phyloP scores from a whole-genome alignment of 495 filamentous ascomycete genomes.

The Talaromyces wortmannii region DNA sequence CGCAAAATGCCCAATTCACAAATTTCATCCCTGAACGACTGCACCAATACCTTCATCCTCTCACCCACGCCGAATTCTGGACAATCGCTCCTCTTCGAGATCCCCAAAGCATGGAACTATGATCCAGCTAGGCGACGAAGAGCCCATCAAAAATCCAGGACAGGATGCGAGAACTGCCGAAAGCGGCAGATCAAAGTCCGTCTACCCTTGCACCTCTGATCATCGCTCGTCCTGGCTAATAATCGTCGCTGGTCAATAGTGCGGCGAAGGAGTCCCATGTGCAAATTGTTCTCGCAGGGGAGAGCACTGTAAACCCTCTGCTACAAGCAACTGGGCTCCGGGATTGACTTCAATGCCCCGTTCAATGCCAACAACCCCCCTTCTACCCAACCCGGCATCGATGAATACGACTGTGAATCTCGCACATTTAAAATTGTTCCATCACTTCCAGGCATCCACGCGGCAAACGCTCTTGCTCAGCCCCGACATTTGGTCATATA shows the following conservation, averaged over 20 bases:
- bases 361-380: neutral
- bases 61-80: neutral
- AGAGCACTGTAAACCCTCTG: neutral
- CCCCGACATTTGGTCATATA: neutral
- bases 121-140: conserved; percentile 11
- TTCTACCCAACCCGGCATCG: neutral
- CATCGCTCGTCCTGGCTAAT: neutral
- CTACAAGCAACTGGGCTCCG: no score
- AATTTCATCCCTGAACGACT: neutral
- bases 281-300: neutral
- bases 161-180: conserved; percentile 52
- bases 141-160: conserved; percentile 50
- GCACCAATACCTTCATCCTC: neutral
- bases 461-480: neutral
- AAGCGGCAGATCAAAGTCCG: conserved; percentile 47
- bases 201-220: neutral
- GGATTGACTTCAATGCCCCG: no score
- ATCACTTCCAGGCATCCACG: conserved; percentile 1
- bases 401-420: neutral
- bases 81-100: neutral
- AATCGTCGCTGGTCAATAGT: neutral
- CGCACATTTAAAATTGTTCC: neutral
- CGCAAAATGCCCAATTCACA: neutral
- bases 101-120: neutral
- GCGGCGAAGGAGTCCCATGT: neutral